A percentile compares a stretch with the other conserved stretches of the same genome.
phyloP scores from a whole-genome alignment of 148 eudicot genomes.

The Spergularia bocconei region DNA sequence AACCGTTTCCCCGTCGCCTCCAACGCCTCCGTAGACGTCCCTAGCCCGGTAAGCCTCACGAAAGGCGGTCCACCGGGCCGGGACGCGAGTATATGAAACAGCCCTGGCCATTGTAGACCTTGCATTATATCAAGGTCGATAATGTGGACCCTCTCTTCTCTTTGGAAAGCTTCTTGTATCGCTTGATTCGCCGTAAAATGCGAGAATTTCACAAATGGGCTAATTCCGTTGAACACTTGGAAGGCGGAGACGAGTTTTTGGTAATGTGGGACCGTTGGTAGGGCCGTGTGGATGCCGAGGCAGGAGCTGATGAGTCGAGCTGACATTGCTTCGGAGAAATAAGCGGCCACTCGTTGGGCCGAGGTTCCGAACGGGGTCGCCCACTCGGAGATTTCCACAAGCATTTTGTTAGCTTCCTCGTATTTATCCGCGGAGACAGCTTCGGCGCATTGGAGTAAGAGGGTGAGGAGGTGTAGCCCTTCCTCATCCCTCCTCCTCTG shows the following conservation, averaged over 20 bases:
- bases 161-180: constrained; percentile 86
- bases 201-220: constrained; percentile 87
- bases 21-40: constrained; percentile 61
- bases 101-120: constrained; percentile 94
- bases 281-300: constrained; percentile 58
- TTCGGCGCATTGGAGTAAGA: constrained; percentile 85
- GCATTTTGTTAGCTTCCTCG: constrained; percentile 75
- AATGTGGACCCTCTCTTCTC: constrained; percentile 80
- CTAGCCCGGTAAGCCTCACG: constrained; percentile 80
- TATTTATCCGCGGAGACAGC: constrained; percentile 65
- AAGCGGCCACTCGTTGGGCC: constrained; percentile 90
- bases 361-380: constrained; percentile 91
- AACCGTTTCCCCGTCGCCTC: constrained; percentile 85
- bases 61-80: constrained; percentile 82
- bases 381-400: constrained; percentile 71
- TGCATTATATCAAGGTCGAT: constrained; percentile 96
- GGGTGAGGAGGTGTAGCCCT: constrained; percentile 75
- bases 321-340: constrained; percentile 97
- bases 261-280: constrained; percentile 46
- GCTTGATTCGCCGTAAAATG: constrained; percentile 98
- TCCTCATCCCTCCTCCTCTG: constrained; percentile 69
- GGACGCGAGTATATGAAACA: constrained; percentile 84
- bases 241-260: constrained; percentile 73
- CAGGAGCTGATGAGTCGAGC: constrained; percentile 64
- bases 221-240: constrained; percentile 89